Conservation (phyloP, 345 rosid genomes). For the Moricandia moricandioides region DNA sequence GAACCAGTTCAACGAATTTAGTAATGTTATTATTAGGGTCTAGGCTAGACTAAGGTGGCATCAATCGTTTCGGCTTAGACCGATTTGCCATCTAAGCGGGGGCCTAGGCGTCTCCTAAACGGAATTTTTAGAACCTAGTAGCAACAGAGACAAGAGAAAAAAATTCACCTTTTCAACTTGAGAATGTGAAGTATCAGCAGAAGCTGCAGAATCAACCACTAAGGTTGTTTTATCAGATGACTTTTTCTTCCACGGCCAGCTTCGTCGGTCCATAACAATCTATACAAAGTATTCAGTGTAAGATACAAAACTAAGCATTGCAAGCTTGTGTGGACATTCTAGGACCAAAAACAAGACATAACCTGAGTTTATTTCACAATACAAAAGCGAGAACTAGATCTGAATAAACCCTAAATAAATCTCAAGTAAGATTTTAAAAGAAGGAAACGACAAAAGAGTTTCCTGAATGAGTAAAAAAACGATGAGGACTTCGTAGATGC, state of each 20-base stretch:
- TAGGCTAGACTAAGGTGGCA: too few species aligned
- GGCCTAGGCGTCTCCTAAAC: too few species aligned
- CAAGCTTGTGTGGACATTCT: background rate
- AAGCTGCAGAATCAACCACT: slow-evolving; percentile 40
- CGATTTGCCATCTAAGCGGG: too few species aligned
- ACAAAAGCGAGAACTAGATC: slow-evolving; percentile 12
- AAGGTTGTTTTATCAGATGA: slow-evolving; percentile 55
- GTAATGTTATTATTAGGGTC: too few species aligned
- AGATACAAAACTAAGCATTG: background rate
- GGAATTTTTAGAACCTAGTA: too few species aligned
- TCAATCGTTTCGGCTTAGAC: too few species aligned
- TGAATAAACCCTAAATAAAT: background rate
- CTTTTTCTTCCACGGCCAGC: slow-evolving; percentile 97
- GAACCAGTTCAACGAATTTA: background rate
- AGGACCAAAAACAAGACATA: background rate
- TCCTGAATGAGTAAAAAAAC: slow-evolving; percentile 19
- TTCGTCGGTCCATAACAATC: slow-evolving; percentile 66
- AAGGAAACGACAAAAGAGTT: background rate
- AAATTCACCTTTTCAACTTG: slow-evolving; percentile 25
- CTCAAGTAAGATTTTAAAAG: background rate
- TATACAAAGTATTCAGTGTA: background rate
- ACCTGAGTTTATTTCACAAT: too few species aligned
- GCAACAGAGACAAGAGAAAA: too few species aligned
- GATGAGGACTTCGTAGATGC: slow-evolving; percentile 3
- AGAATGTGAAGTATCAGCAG: slow-evolving; percentile 40